Evolutionary conservation across 306 rosid species (phyloP).

Genomic region (Spatholobus suberectus): DNA sequence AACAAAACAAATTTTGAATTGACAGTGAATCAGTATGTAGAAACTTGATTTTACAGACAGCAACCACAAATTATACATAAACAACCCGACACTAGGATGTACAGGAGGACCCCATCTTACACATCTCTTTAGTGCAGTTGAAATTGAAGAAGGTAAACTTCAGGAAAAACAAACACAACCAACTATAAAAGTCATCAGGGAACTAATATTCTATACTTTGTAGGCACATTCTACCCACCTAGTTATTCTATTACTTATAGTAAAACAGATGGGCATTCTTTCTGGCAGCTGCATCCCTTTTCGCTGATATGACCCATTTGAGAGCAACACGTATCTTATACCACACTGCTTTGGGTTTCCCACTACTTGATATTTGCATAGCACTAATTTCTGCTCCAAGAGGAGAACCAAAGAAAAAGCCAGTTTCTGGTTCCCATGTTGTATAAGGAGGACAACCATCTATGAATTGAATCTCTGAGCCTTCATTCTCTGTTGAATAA

Average conservation of each 20-base stretch:
- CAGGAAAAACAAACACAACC: background rate
- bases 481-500: slow-evolving; percentile 37
- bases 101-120: slow-evolving; percentile 23
- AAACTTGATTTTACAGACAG: slow-evolving; percentile 31
- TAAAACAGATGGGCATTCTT: slow-evolving; percentile 42
- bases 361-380: slow-evolving; percentile 33
- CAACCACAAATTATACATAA: background rate
- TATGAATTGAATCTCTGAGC: slow-evolving; percentile 25
- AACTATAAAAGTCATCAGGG: background rate
- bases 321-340: slow-evolving; percentile 49
- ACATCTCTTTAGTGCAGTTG: slow-evolving; percentile 34
- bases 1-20: background rate
- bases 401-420: slow-evolving; percentile 10
- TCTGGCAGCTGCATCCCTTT: slow-evolving; percentile 49
- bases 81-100: slow-evolving; percentile 10
- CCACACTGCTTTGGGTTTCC: slow-evolving; percentile 61
- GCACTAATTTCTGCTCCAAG: slow-evolving; percentile 35
- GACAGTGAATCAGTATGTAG: background rate
- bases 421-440: slow-evolving; percentile 41
- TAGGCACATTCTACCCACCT: slow-evolving; percentile 11
- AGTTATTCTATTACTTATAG: slow-evolving; percentile 5
- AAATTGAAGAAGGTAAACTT: slow-evolving; percentile 10
- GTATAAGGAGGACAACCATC: slow-evolving; percentile 19
- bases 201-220: background rate
- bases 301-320: slow-evolving; percentile 51